Conservation (phyloP, 805 yeast species). For the Metschnikowia proteae region DNA sequence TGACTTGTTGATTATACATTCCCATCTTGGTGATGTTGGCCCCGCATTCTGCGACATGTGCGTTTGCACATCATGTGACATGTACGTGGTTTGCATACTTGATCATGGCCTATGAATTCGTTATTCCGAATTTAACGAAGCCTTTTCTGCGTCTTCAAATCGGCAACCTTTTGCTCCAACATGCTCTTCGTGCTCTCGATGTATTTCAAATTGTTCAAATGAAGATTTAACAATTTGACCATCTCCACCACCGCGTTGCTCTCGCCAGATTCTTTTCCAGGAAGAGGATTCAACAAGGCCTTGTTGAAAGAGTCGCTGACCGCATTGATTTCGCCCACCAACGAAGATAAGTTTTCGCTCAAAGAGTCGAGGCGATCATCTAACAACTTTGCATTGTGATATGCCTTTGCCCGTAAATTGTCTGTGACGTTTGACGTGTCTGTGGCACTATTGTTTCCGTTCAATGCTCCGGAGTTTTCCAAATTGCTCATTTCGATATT, state of each 20-base stretch:
- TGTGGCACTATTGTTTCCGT: slow-evolving; percentile 5
- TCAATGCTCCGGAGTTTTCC: slow-evolving; percentile 9
- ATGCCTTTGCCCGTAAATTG: slow-evolving; percentile 85
- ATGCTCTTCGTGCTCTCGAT: slow-evolving; percentile 69
- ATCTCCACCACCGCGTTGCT: slow-evolving; percentile 57
- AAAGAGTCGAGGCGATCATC: slow-evolving; percentile 77
- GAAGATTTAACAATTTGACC: slow-evolving; percentile 79
- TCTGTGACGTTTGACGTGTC: slow-evolving; percentile 55
- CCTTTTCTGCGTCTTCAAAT: slow-evolving; percentile 10
- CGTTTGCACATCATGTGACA: background rate
- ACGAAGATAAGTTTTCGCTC: slow-evolving; percentile 69
- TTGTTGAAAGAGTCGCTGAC: slow-evolving; percentile 79
- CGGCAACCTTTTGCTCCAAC: slow-evolving; percentile 60
- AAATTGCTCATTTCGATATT: slow-evolving; percentile 30
- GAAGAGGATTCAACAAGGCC: slow-evolving; percentile 36
- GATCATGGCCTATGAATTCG: too few relatives aligned
- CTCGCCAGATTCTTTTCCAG: slow-evolving; percentile 24
- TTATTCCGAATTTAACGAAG: slow-evolving; percentile 4
- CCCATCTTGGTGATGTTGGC: too few relatives aligned
- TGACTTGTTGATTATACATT: too few relatives aligned
- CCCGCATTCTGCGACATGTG: too few relatives aligned
- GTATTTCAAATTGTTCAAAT: slow-evolving; percentile 84
- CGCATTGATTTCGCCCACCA: slow-evolving; percentile 77
- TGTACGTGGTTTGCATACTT: too few relatives aligned
- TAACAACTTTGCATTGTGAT: slow-evolving; percentile 77